Percentiles rank a stretch among this genome's conserved stretches.
These are phyloP conservation scores for Samsoniella hepiali DNA, from an alignment of 2,329 filamentous ascomycete genomes.

Conservation along the genomic window DNA sequence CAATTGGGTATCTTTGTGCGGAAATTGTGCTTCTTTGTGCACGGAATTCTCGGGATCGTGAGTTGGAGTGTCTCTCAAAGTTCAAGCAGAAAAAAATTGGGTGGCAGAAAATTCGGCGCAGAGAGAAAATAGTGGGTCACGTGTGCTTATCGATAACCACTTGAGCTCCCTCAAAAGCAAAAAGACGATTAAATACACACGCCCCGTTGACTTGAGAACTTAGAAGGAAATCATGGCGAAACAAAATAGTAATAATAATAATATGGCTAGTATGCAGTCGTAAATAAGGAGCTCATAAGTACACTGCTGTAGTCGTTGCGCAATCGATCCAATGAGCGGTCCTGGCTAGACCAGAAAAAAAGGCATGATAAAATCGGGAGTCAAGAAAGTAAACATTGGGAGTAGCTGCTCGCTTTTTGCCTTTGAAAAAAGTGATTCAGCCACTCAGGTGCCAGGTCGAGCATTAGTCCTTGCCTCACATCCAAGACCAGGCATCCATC, in stretches of 20 bases:
- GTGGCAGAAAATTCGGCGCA: slow-evolving; percentile 15
- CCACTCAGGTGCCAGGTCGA: not conserved
- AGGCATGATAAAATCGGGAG: not conserved
- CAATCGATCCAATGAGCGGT: slow-evolving; percentile 1
- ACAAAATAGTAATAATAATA: not conserved
- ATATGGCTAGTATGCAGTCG: not conserved
- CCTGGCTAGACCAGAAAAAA: slow-evolving; percentile 3
- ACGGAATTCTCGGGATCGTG: not conserved
- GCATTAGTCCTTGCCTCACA: no score
- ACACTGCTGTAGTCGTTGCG: not conserved
- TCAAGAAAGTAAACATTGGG: slow-evolving; percentile 4
- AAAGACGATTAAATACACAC: no score
- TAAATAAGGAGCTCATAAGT: not conserved
- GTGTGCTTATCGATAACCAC: slow-evolving; percentile 16
- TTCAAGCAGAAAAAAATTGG: not conserved
- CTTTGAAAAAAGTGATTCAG: not conserved
- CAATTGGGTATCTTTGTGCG: not conserved
- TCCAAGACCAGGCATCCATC: not conserved
- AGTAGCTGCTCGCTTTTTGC: not conserved
- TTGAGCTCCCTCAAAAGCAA: no score
- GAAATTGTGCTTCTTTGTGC: not conserved
- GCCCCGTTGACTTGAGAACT: no score
- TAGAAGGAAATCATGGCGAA: no score
- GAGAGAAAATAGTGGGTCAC: slow-evolving; percentile 6
- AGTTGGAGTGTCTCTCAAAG: not conserved